A percentile compares a stretch with the other conserved stretches of the same genome.
Evolutionary conservation across 805 yeast species (phyloP).

Genomic region (Yarrowia sp.): DNA sequence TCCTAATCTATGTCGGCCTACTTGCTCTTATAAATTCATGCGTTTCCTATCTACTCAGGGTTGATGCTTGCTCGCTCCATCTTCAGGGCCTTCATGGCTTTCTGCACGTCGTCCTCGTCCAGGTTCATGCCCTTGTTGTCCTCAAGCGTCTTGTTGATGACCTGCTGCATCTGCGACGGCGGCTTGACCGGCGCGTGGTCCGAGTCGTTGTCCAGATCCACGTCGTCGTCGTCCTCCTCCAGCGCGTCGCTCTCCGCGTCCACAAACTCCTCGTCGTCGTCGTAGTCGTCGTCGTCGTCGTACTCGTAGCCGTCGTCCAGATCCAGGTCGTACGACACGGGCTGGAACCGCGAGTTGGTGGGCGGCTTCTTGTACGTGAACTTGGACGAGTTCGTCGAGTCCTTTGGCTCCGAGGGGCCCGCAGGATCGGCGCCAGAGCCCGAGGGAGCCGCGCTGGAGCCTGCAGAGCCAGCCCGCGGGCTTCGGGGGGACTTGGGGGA

Average conservation of each 20-base stretch:
- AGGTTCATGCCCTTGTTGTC: background rate
- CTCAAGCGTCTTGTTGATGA: conserved; percentile 12
- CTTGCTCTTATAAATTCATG: background rate
- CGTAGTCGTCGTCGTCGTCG: conserved; percentile 30
- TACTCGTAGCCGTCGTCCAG: conserved; percentile 31
- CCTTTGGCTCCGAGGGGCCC: conserved; percentile 8
- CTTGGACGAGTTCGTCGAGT: conserved; percentile 17
- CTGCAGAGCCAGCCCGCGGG: conserved; percentile 42
- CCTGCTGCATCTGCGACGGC: conserved; percentile 13
- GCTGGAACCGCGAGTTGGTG: conserved; percentile 21
- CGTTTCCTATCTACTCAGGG: background rate
- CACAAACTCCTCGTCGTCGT: conserved; percentile 29
- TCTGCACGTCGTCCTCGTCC: conserved; percentile 1
- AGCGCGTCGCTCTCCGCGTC: conserved; percentile 28
- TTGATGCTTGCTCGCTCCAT: conserved; percentile 15
- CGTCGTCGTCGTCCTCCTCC: conserved; percentile 27
- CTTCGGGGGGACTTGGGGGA: conserved; percentile 53
- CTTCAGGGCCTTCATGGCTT: conserved; percentile 17
- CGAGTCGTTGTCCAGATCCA: conserved; percentile 18
- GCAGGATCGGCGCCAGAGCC: conserved; percentile 8
- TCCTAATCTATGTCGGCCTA: background rate
- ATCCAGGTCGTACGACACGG: conserved; percentile 27
- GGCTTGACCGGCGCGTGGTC: conserved; percentile 9
- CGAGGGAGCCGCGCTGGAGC: background rate
- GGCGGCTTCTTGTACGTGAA: conserved; percentile 14